Evolutionary conservation across 441 rosid genomes (phyloP), one percentile per base, ranked within the genome.

Genomic region (Rhodomyrtus psidioides): DNA sequence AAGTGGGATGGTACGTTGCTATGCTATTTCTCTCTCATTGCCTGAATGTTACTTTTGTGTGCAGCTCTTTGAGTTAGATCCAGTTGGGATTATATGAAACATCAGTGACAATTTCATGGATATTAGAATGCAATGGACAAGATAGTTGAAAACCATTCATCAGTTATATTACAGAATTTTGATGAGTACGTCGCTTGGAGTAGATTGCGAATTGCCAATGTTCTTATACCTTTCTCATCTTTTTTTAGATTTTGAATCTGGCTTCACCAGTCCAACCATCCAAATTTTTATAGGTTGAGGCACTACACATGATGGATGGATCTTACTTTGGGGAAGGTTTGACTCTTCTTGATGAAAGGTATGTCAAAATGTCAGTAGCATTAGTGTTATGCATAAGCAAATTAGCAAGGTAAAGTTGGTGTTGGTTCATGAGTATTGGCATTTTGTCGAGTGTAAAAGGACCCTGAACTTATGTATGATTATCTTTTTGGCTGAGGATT

Each of bases 241-340:
- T 14, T 39, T 70, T 49, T 70, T 70, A 70, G 49, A 70, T 26
- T 57, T 70, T 39, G 79, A 39, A 70, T 70, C n/a, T 70, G 79
- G n/a, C 9, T 70, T 70, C 79, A 21, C 79, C 16, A 5, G 79
- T 70, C 79, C 79, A 70, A 21, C 12, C 23, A 74, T 60, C 13
- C 55, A 58, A 58, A 74, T 49, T 58, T 89, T 44, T 65, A 14
- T 91, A 97, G 98, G 97, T 95, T 87, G 93, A 94, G 89, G 83
- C 83, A 87, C 75, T 95, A 53, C 90, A 94, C 34, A 88, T 87
- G 87, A 95, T 97, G 99, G 94, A 58, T 24, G 12, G 6, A 74
- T 90, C 92, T 59, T 88, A 90, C 86, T 97, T 97, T 90, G 99
- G 99, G 83, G 99, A 96, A 91, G 99, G 99, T 49, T 90, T 97